These are phyloP conservation scores for Cladosporium sp. DNA, from an alignment of 2,329 filamentous ascomycete species.

Conservation along the genomic window DNA sequence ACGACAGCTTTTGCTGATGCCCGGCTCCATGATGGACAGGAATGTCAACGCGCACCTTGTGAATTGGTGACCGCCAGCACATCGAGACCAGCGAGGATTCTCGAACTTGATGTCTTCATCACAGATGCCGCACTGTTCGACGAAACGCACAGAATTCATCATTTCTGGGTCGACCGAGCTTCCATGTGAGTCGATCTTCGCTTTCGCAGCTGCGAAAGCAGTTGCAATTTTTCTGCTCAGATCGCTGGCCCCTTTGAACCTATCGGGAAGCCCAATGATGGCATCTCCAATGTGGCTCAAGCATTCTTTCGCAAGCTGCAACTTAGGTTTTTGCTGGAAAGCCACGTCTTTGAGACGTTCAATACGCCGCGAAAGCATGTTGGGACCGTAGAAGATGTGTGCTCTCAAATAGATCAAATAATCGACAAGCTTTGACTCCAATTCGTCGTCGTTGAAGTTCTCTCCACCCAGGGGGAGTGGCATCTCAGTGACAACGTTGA, in stretches of 20 bases:
- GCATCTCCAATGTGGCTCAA: neutral
- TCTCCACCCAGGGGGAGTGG: neutral
- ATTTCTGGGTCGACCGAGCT: slow-evolving; percentile 4
- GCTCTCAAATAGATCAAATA: neutral
- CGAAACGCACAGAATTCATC: slow-evolving; percentile 17
- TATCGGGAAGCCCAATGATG: neutral
- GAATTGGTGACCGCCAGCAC: slow-evolving; percentile 50
- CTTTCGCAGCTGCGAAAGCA: neutral
- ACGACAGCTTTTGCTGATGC: slow-evolving; percentile 50
- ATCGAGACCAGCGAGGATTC: slow-evolving; percentile 44
- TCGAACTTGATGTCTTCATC: slow-evolving; percentile 44
- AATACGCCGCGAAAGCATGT: slow-evolving; percentile 5
- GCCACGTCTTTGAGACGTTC: neutral
- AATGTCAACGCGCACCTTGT: slow-evolving; percentile 53
- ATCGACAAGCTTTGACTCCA: neutral
- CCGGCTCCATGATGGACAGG: slow-evolving; percentile 51
- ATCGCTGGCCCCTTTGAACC: neutral
- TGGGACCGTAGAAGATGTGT: neutral
- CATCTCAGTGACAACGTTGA: neutral
- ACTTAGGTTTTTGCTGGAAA: neutral
- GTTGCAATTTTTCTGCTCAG: neutral
- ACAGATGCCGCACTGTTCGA: slow-evolving; percentile 53
- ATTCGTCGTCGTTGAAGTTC: neutral
- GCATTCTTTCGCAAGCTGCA: slow-evolving; percentile 2
- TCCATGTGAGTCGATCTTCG: neutral